Conservation (phyloP, 140 eudicot genomes). For the Erigeron philadelphicus region DNA sequence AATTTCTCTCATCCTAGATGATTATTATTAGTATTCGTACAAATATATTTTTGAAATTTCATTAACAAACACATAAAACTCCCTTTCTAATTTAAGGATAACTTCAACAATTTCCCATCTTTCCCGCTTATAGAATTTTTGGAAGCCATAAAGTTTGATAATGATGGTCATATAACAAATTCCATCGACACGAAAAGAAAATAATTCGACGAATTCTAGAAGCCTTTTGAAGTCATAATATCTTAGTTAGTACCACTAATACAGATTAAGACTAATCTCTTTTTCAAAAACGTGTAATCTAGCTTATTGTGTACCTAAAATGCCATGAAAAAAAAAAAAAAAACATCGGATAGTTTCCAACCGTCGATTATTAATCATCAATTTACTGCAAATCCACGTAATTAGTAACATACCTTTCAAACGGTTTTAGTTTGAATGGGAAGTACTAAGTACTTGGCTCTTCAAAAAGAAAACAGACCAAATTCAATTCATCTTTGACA, state of each 20-base stretch:
- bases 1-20: too few species aligned
- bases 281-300: slow-evolving; percentile 14
- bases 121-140: too few species aligned
- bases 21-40: too few species aligned
- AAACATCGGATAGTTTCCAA: slow-evolving; percentile 1
- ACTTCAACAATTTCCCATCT: too few species aligned
- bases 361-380: slow-evolving; percentile 25
- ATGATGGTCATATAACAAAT: too few species aligned
- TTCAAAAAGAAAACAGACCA: slow-evolving; percentile 32
- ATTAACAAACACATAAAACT: too few species aligned
- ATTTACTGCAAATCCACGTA: slow-evolving; percentile 24
- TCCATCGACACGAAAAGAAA: slow-evolving; percentile 2
- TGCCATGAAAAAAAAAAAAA: slow-evolving; percentile 28
- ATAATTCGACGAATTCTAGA: slow-evolving; percentile 21
- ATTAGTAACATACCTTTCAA: slow-evolving; percentile 15
- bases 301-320: slow-evolving; percentile 20
- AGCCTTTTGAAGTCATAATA: slow-evolving; percentile 24
- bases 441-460: slow-evolving; percentile 14
- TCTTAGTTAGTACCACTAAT: not conserved
- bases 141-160: too few species aligned
- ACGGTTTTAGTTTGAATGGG: slow-evolving; percentile 24
- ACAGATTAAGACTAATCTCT: not conserved
- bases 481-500: slow-evolving; percentile 35
- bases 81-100: too few species aligned
- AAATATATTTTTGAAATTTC: too few species aligned